These are phyloP conservation scores for Colletotrichum plurivorum DNA, from an alignment of 2,329 filamentous ascomycete species.

Conservation along the genomic window DNA sequence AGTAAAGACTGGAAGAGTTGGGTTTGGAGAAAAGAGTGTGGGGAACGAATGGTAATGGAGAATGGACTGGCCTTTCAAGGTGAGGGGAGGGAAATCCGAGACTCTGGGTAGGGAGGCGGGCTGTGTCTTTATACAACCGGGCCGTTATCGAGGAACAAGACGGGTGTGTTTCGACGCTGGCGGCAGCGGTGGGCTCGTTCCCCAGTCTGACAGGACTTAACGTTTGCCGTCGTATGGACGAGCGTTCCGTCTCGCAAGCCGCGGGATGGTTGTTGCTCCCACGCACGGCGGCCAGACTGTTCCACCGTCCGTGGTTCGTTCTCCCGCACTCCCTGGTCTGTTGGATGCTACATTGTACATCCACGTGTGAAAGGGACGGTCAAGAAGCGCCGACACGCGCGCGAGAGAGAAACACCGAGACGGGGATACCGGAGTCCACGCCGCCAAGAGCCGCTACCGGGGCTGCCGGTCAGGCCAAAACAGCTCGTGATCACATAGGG, in stretches of 20 bases:
- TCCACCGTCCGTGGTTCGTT: not conserved
- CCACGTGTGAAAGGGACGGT: not conserved
- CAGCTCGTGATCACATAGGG: slow-evolving; percentile 17
- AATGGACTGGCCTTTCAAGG: slow-evolving; percentile 29
- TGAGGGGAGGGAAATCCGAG: not conserved
- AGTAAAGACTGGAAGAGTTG: slow-evolving; percentile 36
- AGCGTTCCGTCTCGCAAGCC: slow-evolving; percentile 18
- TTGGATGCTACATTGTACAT: not conserved
- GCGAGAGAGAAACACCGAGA: slow-evolving; percentile 3
- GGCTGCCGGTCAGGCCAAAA: slow-evolving; percentile 3
- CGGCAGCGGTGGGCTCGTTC: slow-evolving; percentile 6
- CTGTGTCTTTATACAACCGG: slow-evolving; percentile 28
- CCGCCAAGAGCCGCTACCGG: slow-evolving; percentile 19
- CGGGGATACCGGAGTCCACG: not conserved
- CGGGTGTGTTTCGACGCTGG: not conserved
- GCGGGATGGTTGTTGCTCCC: slow-evolving; percentile 7
- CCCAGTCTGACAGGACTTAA: slow-evolving; percentile 12
- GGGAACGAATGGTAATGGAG: slow-evolving; percentile 33
- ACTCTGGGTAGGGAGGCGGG: slow-evolving; percentile 16
- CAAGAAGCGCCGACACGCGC: slow-evolving; percentile 24
- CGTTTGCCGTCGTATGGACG: slow-evolving; percentile 8
- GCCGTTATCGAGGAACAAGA: not conserved
- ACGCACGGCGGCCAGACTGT: not conserved
- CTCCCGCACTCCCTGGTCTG: not conserved
- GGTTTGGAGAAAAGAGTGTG: slow-evolving; percentile 30